phyloP scores from a whole-genome alignment of 1,139 yeast species.

The Groenewaldozyma sp. region DNA sequence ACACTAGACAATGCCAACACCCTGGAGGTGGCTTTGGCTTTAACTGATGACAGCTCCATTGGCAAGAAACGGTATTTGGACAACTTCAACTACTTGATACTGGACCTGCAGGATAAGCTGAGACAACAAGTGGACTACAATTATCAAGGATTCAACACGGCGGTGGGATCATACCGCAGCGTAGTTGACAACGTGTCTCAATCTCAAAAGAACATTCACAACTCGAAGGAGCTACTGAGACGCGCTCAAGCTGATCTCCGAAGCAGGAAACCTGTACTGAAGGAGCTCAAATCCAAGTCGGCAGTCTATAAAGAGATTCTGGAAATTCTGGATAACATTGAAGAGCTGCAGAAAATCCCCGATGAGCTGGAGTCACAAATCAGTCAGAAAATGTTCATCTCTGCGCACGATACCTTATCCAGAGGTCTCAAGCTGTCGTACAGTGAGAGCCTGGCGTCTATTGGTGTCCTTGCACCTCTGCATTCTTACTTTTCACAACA shows the following conservation, averaged over 20 bases:
- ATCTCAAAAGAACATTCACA: constrained; percentile 46
- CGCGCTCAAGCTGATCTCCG: constrained; percentile 44
- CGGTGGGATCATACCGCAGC: constrained; percentile 66
- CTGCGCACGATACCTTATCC: constrained; percentile 56
- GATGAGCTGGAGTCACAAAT: constrained; percentile 56
- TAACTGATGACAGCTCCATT: constrained; percentile 78
- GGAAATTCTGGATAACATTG: constrained; percentile 62
- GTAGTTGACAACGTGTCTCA: constrained; percentile 47
- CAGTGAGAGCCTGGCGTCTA: constrained; percentile 49
- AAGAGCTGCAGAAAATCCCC: constrained; percentile 50
- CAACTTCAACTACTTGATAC: constrained; percentile 49
- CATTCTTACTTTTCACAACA: constrained; percentile 55
- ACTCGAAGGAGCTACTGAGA: constrained; percentile 43
- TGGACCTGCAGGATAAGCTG: constrained; percentile 46
- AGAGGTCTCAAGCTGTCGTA: constrained; percentile 50
- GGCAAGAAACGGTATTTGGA: constrained; percentile 67
- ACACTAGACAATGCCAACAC: constrained; percentile 55
- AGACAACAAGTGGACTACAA: constrained; percentile 67
- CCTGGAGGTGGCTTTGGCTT: constrained; percentile 68
- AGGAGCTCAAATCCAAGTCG: constrained; percentile 57
- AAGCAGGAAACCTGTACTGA: constrained; percentile 46
- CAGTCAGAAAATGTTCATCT: constrained; percentile 56
- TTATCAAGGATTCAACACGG: constrained; percentile 75
- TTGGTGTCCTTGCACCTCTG: constrained; percentile 51
- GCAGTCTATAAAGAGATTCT: constrained; percentile 59